These are phyloP conservation scores for Coemansia sp. DNA, from an alignment of 192 early-diverging fungal species.

Conservation along the genomic window DNA sequence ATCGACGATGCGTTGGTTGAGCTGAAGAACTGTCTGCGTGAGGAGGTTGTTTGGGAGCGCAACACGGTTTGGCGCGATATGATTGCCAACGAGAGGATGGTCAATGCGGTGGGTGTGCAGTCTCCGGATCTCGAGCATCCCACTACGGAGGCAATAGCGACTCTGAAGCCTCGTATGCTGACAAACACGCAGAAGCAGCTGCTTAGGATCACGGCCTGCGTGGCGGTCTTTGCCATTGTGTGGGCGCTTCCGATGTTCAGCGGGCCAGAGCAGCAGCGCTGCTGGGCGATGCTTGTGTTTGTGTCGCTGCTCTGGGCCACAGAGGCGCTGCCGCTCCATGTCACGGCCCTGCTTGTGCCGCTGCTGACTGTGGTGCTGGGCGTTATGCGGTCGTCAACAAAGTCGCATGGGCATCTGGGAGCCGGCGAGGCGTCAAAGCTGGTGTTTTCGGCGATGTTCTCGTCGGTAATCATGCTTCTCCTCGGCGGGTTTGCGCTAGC, in stretches of 20 bases:
- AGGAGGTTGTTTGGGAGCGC: slow-evolving; percentile 93
- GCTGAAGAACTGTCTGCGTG: slow-evolving; percentile 79
- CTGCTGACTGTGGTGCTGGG: slow-evolving; percentile 80
- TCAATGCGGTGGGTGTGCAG: slow-evolving; percentile 70
- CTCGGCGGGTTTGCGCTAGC: slow-evolving; percentile 95
- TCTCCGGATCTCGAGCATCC: slow-evolving; percentile 45
- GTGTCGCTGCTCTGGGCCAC: slow-evolving; percentile 91
- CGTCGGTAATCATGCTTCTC: slow-evolving; percentile 93
- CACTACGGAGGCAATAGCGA: slow-evolving; percentile 12
- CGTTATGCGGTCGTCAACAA: slow-evolving; percentile 71
- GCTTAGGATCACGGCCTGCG: slow-evolving; percentile 53
- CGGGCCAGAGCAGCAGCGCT: slow-evolving; percentile 76
- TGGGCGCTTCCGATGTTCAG: slow-evolving; percentile 67
- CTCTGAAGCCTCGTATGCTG: slow-evolving; percentile 56
- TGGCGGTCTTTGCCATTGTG: slow-evolving; percentile 62
- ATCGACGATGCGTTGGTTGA: slow-evolving; percentile 68
- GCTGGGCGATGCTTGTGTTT: slow-evolving; percentile 90
- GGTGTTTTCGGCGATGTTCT: slow-evolving; percentile 94
- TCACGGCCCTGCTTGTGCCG: slow-evolving; percentile 87
- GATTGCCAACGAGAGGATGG: slow-evolving; percentile 85
- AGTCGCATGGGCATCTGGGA: slow-evolving; percentile 50
- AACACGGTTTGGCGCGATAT: slow-evolving; percentile 98
- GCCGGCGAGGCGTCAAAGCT: slow-evolving; percentile 79
- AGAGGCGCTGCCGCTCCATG: slow-evolving; percentile 91
- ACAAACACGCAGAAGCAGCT: slow-evolving; percentile 57